A percentile compares a stretch with the other conserved stretches of the same genome.
These are phyloP conservation scores for Helminthosporium solani DNA, from an alignment of 2,329 filamentous ascomycete species.

Conservation along the genomic window DNA sequence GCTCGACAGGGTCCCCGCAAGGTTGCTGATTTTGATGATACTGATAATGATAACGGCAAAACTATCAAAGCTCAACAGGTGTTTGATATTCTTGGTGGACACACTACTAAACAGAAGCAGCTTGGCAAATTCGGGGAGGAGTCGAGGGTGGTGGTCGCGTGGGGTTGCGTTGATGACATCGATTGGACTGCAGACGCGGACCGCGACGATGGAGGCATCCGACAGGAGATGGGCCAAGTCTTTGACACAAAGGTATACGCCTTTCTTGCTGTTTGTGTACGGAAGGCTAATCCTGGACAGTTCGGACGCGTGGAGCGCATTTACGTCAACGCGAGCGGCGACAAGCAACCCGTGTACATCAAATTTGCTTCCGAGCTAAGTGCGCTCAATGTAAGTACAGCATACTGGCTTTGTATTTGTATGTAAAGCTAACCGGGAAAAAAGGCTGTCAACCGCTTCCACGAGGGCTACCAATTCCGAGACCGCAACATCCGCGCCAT, in stretches of 20 bases:
- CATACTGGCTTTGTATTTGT: background rate
- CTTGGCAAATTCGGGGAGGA: constrained; percentile 53
- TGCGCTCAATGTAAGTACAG: constrained; percentile 70
- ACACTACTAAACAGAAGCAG: constrained; percentile 45
- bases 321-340: constrained; percentile 64
- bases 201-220: constrained; percentile 62
- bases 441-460: constrained; percentile 83
- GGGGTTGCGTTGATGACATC: constrained; percentile 84
- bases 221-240: constrained; percentile 94
- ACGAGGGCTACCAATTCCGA: constrained; percentile 91
- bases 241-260: constrained; percentile 74
- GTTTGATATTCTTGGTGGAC: constrained; percentile 79
- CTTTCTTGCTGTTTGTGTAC: constrained; percentile 4
- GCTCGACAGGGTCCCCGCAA: constrained; percentile 22
- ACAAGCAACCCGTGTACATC: constrained; percentile 73
- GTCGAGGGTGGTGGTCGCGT: constrained; percentile 78
- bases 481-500: constrained; percentile 79
- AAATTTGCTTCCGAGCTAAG: constrained; percentile 86
- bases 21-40: constrained; percentile 12
- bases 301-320: constrained; percentile 83
- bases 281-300: constrained; percentile 44
- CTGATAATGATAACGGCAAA: constrained; percentile 53
- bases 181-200: constrained; percentile 74
- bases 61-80: constrained; percentile 29
- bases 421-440: constrained; percentile 9